These are phyloP conservation scores for Plasmodium berghei DNA, from an alignment of 169 alveolate species.

Conservation along the genomic window DNA sequence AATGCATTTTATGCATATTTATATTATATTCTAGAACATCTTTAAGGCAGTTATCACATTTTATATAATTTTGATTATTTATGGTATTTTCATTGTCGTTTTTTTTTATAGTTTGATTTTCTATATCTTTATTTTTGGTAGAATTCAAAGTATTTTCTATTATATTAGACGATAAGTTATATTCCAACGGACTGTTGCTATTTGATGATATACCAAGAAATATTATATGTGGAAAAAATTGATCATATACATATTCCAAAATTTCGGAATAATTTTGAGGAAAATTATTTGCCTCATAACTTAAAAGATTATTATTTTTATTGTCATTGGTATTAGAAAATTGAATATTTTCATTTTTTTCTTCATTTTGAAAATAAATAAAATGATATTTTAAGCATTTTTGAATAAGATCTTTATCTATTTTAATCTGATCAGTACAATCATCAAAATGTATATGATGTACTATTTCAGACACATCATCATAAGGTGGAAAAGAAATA, in stretches of 20 bases:
- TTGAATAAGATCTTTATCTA: slow-evolving; percentile 38
- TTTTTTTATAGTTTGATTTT: not conserved
- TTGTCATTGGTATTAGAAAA: too few relatives aligned
- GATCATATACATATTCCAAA: slow-evolving; percentile 49
- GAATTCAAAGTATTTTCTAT: not conserved
- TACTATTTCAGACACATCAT: slow-evolving; percentile 25
- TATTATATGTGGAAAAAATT: slow-evolving; percentile 53
- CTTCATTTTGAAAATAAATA: slow-evolving; percentile 10
- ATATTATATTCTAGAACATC: slow-evolving; percentile 38
- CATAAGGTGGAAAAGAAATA: slow-evolving; percentile 56
- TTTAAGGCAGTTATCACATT: slow-evolving; percentile 54
- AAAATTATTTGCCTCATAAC: not conserved
- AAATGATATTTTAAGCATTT: slow-evolving; percentile 33
- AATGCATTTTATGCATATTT: slow-evolving; percentile 53
- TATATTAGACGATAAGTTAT: slow-evolving; percentile 26
- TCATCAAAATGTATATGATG: slow-evolving; percentile 60
- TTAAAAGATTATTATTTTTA: too few relatives aligned
- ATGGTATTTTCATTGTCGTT: not conserved
- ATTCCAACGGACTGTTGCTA: slow-evolving; percentile 13
- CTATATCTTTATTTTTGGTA: not conserved
- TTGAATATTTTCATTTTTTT: not conserved
- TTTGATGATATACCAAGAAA: slow-evolving; percentile 17
- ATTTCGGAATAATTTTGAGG: not conserved
- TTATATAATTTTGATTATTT: slow-evolving; percentile 8
- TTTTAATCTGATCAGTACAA: slow-evolving; percentile 13